Evolutionary conservation across 352 stramenopile species (phyloP).

Genomic region (Phytopythium mirpurense): DNA sequence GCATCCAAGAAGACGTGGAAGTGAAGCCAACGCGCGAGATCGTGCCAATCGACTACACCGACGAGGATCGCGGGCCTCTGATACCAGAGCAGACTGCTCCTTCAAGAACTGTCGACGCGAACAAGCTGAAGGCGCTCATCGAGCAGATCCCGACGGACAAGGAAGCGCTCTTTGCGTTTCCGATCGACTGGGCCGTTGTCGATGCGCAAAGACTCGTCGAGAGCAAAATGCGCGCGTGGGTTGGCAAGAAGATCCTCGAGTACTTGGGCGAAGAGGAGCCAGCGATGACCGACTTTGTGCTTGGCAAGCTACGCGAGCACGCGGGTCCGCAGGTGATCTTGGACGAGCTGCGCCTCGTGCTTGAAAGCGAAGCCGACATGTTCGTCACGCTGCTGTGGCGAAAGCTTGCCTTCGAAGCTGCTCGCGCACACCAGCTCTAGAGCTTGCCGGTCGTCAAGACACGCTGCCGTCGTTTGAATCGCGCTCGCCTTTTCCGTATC

Average conservation of each 20-base stretch:
- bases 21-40: constrained; percentile 36
- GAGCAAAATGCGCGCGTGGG: constrained; percentile 40
- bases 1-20: constrained; percentile 30
- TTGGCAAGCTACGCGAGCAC: constrained; percentile 28
- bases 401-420: constrained; percentile 44
- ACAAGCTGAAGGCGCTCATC: constrained; percentile 34
- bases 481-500: too few species aligned
- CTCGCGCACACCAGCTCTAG: constrained; percentile 11
- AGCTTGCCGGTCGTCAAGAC: neutral
- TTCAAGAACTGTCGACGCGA: neutral
- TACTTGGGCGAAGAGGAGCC: constrained; percentile 47
- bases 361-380: constrained; percentile 45
- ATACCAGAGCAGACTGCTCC: constrained; percentile 13
- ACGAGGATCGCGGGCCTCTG: constrained; percentile 26
- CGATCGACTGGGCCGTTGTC: constrained; percentile 32
- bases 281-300: constrained; percentile 39
- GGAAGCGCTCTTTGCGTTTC: constrained; percentile 28
- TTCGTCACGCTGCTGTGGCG: constrained; percentile 54
- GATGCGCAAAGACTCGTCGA: constrained; percentile 24
- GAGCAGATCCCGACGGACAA: constrained; percentile 37
- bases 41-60: constrained; percentile 45
- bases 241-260: constrained; percentile 43
- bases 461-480: too few species aligned
- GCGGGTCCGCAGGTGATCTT: constrained; percentile 23
- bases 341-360: constrained; percentile 27